These are phyloP conservation scores for Vitis riparia DNA, from an alignment of 164 flowering plant species.

Conservation along the genomic window DNA sequence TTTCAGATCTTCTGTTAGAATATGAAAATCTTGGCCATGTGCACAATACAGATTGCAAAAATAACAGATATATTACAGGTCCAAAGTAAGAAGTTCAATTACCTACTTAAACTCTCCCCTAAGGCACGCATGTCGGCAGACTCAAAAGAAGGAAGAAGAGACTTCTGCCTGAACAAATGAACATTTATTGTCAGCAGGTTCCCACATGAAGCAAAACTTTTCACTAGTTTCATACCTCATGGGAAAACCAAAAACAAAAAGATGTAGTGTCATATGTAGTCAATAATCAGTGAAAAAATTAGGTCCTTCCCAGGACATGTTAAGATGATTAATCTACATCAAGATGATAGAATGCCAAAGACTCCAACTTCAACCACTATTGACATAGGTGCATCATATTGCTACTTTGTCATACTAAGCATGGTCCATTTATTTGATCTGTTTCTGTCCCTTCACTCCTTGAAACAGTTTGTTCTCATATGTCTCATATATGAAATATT, in stretches of 20 bases:
- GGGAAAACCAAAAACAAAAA: not conserved
- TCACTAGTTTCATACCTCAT: not conserved
- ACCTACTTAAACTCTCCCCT: conserved; percentile 91
- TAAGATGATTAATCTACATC: no score
- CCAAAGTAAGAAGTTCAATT: conserved; percentile 11
- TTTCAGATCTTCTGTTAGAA: not conserved
- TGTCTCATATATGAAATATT: no score
- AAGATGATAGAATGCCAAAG: no score
- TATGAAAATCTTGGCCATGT: not conserved
- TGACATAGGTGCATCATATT: no score
- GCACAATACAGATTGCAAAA: not conserved
- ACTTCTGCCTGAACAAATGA: conserved; percentile 59
- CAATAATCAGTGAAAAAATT: no score
- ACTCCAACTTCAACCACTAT: no score
- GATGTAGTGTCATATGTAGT: no score
- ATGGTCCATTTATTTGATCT: no score
- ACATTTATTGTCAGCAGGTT: conserved; percentile 9
- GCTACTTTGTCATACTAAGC: no score
- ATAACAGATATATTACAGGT: not conserved
- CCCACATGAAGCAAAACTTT: not conserved
- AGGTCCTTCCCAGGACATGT: no score
- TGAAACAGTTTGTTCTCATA: no score
- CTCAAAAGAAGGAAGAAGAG: conserved; percentile 88
- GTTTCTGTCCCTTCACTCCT: no score
- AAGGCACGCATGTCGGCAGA: conserved; percentile 83